phyloP scores from a whole-genome alignment of 345 rosid genomes.

The Gossypium bickii region DNA sequence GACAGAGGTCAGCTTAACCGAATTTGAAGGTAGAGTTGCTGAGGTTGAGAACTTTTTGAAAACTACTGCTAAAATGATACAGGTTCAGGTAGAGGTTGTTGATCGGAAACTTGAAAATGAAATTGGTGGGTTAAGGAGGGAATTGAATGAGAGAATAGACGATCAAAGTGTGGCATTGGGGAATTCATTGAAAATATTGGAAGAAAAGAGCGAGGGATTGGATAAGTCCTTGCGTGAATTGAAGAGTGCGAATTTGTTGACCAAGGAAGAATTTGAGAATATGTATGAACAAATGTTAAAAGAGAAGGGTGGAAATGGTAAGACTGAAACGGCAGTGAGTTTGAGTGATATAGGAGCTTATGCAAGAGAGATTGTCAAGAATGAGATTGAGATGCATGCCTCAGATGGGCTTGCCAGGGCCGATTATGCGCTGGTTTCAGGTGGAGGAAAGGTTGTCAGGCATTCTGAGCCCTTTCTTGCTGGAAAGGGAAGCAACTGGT shows the following conservation, averaged over 20 bases:
- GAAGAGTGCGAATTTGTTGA: slow-evolving; percentile 48
- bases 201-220: slow-evolving; percentile 40
- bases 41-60: slow-evolving; percentile 68
- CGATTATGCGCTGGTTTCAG: slow-evolving; percentile 64
- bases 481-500: not conserved
- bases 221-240: slow-evolving; percentile 57
- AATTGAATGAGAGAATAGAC: slow-evolving; percentile 44
- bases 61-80: slow-evolving; percentile 60
- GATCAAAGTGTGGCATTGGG: slow-evolving; percentile 31
- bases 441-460: slow-evolving; percentile 62
- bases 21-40: slow-evolving; percentile 63
- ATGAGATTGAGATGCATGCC: slow-evolving; percentile 87
- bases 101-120: slow-evolving; percentile 58
- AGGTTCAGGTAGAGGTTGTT: slow-evolving; percentile 76
- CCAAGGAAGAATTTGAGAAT: slow-evolving; percentile 62
- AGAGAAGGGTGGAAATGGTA: slow-evolving; percentile 32
- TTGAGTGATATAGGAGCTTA: slow-evolving; percentile 68
- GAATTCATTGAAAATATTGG: slow-evolving; percentile 48
- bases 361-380: slow-evolving; percentile 70
- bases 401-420: slow-evolving; percentile 85
- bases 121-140: slow-evolving; percentile 43
- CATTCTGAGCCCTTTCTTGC: slow-evolving; percentile 63
- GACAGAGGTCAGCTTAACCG: slow-evolving; percentile 45
- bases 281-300: slow-evolving; percentile 53
- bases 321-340: slow-evolving; percentile 29